Evolutionary conservation across 257 asterid species (phyloP).

Genomic region (Lavandula angustifolia): DNA sequence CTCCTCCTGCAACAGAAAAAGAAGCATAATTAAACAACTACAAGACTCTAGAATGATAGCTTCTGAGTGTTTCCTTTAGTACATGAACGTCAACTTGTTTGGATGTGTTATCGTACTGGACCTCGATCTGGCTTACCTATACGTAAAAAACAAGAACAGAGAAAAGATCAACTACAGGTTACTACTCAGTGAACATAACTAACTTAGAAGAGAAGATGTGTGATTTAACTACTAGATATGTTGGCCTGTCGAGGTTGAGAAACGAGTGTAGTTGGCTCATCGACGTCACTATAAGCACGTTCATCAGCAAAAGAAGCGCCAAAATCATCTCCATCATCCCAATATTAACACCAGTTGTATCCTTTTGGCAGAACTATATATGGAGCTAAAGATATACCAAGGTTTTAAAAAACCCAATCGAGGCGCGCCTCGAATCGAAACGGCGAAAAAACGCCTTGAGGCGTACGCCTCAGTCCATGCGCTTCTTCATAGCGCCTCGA

Average conservation of each 20-base stretch:
- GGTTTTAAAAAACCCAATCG: no score
- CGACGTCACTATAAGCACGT: slow-evolving; percentile 56
- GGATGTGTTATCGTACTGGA: slow-evolving; percentile 81
- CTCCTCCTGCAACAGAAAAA: slow-evolving; percentile 37
- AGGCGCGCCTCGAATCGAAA: no score
- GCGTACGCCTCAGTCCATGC: no score
- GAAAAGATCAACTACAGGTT: not conserved
- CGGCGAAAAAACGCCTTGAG: no score
- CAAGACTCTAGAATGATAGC: not conserved
- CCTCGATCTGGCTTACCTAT: slow-evolving; percentile 86
- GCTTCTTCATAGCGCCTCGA: no score
- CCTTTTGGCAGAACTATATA: not conserved
- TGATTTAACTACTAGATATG: not conserved
- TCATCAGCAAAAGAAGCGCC: slow-evolving; percentile 61
- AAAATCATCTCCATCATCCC: slow-evolving; percentile 51
- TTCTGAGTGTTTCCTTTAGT: slow-evolving; percentile 62
- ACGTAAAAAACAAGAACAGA: slow-evolving; percentile 9
- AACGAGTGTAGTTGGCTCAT: slow-evolving; percentile 66
- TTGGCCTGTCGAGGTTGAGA: slow-evolving; percentile 96
- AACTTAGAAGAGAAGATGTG: not conserved
- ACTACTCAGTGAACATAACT: not conserved
- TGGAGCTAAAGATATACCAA: no score
- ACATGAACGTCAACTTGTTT: slow-evolving; percentile 93
- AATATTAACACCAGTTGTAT: not conserved
- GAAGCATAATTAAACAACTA: not conserved